These are phyloP conservation scores for Dunaliella sp. DNA, from an alignment of 139 green algal genomes.

Conservation along the genomic window DNA sequence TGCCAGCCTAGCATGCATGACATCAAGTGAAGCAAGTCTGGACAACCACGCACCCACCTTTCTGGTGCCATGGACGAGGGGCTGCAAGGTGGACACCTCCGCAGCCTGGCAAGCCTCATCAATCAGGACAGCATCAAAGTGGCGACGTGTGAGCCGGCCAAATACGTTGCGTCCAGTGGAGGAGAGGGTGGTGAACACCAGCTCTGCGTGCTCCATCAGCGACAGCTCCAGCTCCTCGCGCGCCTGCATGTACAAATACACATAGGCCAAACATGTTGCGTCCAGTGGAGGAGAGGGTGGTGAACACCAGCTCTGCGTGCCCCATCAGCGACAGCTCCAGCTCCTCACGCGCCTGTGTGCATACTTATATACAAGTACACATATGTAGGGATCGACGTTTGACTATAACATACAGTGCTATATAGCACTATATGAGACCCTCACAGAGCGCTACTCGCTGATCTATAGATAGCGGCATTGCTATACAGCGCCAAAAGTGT, in stretches of 20 bases:
- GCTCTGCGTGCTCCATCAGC: constrained; percentile 65
- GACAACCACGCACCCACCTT: too few species aligned
- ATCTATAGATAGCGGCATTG: too few species aligned
- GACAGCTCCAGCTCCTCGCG: constrained; percentile 39
- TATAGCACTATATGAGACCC: too few species aligned
- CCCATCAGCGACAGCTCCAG: constrained; percentile 35
- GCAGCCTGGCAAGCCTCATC: constrained; percentile 89
- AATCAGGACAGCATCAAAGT: constrained; percentile 72
- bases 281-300: constrained; percentile 74
- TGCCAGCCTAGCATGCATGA: too few species aligned
- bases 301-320: constrained; percentile 85
- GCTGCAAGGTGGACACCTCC: constrained; percentile 82
- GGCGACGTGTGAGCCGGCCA: neutral
- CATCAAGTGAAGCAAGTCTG: too few species aligned
- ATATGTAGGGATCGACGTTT: too few species aligned
- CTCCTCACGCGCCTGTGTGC: constrained; percentile 23
- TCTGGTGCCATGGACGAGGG: constrained; percentile 70
- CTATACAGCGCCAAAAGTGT: too few species aligned
- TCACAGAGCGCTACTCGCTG: too few species aligned
- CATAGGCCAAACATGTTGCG: constrained; percentile 24
- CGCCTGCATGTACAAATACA: too few species aligned
- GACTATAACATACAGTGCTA: too few species aligned
- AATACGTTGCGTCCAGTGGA: constrained; percentile 51
- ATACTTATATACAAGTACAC: too few species aligned
- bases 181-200: constrained; percentile 85